Evolutionary conservation across 2,329 filamentous ascomycete genomes (phyloP).

Genomic region (Decorospora gaudefroyi): DNA sequence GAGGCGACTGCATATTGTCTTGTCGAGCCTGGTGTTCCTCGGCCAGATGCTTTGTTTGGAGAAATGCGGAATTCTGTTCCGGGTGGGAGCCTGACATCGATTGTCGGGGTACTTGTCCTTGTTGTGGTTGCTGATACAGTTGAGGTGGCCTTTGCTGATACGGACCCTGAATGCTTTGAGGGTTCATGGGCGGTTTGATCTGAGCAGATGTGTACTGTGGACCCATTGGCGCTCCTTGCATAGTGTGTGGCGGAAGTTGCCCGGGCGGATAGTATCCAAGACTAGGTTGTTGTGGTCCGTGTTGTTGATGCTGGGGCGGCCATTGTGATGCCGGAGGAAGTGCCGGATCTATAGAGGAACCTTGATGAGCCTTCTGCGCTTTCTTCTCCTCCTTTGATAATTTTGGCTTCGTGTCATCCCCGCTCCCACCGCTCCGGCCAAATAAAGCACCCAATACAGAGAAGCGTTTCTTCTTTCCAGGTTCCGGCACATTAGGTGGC

Average conservation of each 20-base stretch:
- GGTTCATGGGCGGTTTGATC: conserved; percentile 15
- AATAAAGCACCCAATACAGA: conserved; percentile 53
- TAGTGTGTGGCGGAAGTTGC: conserved; percentile 20
- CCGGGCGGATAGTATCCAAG: conserved; percentile 22
- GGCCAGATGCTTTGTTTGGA: conserved; percentile 28
- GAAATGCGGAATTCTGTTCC: conserved; percentile 31
- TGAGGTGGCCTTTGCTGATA: conserved; percentile 18
- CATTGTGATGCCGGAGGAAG: conserved; percentile 20
- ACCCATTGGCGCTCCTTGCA: conserved; percentile 25
- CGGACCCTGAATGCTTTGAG: conserved; percentile 19
- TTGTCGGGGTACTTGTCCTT: conserved; percentile 9
- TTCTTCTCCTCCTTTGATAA: conserved; percentile 48
- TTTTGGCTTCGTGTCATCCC: conserved; percentile 39
- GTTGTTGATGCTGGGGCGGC: conserved; percentile 25
- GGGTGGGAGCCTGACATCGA: conserved; percentile 5
- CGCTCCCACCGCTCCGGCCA: conserved; percentile 44
- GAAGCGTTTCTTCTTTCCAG: conserved; percentile 52
- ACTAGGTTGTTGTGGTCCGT: conserved; percentile 23
- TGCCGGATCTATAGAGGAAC: conserved; percentile 23
- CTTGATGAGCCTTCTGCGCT: conserved; percentile 37
- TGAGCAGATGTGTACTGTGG: conserved; percentile 18
- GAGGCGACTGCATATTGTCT: conserved; percentile 9
- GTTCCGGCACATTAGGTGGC: conserved; percentile 26
- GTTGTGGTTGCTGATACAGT: conserved; percentile 17
- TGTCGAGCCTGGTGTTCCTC: conserved; percentile 26